Conservation (phyloP, 345 rosid species). For the Gossypium longicalyx region DNA sequence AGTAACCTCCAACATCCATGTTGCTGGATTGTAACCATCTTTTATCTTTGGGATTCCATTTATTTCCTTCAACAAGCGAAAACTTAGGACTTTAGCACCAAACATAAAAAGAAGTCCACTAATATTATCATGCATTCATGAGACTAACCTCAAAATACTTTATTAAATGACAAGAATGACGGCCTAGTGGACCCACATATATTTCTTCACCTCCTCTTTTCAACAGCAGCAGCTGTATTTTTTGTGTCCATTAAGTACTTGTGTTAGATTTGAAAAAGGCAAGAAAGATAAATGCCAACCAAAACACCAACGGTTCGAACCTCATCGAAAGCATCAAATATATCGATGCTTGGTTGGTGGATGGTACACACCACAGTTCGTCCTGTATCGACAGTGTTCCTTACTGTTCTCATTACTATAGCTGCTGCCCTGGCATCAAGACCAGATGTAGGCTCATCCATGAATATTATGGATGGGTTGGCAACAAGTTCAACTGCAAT, state of each 20-base stretch:
- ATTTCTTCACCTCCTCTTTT: slow-evolving; percentile 61
- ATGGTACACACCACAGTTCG: slow-evolving; percentile 69
- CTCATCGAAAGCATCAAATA: slow-evolving; percentile 73
- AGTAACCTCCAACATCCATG: slow-evolving; percentile 75
- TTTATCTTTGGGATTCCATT: slow-evolving; percentile 47
- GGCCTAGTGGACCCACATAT: slow-evolving; percentile 60
- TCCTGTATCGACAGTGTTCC: slow-evolving; percentile 68
- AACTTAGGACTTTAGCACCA: neutral
- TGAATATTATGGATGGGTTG: slow-evolving; percentile 70
- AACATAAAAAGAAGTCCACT: neutral
- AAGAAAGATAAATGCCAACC: neutral
- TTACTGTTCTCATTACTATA: slow-evolving; percentile 70
- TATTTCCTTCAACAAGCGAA: slow-evolving; percentile 32
- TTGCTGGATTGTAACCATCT: slow-evolving; percentile 69
- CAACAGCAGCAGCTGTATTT: slow-evolving; percentile 36
- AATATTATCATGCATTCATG: neutral
- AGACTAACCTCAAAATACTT: slow-evolving; percentile 54
- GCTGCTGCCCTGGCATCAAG: slow-evolving; percentile 82
- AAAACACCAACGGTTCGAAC: slow-evolving; percentile 16
- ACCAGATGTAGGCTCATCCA: slow-evolving; percentile 77
- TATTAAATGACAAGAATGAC: slow-evolving; percentile 45
- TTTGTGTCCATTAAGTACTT: neutral
- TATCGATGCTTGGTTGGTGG: slow-evolving; percentile 72
- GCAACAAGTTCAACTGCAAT: slow-evolving; percentile 68
- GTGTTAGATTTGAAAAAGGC: slow-evolving; percentile 3